These are phyloP conservation scores for Tetradesmus lagerheimii DNA, from an alignment of 139 green algal species.

Conservation along the genomic window DNA sequence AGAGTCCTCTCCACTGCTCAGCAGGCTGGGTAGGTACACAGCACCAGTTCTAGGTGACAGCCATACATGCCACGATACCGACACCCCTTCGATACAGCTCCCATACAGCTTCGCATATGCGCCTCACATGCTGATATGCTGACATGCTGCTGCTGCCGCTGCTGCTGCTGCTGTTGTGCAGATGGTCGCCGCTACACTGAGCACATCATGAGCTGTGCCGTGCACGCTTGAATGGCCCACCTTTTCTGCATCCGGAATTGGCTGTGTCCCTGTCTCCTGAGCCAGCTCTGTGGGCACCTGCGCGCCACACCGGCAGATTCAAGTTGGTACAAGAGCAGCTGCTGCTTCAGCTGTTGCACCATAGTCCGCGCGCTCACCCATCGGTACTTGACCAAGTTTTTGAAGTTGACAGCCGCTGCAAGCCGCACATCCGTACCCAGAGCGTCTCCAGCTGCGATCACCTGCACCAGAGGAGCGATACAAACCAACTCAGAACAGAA, in stretches of 20 bases:
- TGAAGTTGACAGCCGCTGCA: conserved; percentile 97
- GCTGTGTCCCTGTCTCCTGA: conserved; percentile 54
- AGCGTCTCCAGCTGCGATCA: conserved; percentile 75
- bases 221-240: conserved; percentile 28
- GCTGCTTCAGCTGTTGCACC: not conserved
- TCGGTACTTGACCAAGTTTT: conserved; percentile 94
- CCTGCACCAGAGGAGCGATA: conserved; percentile 38
- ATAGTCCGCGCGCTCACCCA: conserved; percentile 75
- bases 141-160: conserved; percentile 4
- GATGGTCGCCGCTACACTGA: not conserved
- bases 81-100: too few species aligned
- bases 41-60: too few species aligned
- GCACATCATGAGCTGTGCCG: not conserved
- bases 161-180: not conserved
- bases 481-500: not conserved
- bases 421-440: conserved; percentile 82
- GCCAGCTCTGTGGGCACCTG: conserved; percentile 66
- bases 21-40: not conserved
- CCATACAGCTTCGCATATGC: too few species aligned
- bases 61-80: too few species aligned
- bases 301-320: not conserved
- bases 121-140: too few species aligned
- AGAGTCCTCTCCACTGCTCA: not conserved
- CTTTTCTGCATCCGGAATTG: conserved; percentile 74
- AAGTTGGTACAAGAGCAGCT: not conserved